Evolutionary conservation across 2,329 filamentous ascomycete species (phyloP), one percentile per base, ranked within the genome.

Genomic region (Epicoccum nigrum): DNA sequence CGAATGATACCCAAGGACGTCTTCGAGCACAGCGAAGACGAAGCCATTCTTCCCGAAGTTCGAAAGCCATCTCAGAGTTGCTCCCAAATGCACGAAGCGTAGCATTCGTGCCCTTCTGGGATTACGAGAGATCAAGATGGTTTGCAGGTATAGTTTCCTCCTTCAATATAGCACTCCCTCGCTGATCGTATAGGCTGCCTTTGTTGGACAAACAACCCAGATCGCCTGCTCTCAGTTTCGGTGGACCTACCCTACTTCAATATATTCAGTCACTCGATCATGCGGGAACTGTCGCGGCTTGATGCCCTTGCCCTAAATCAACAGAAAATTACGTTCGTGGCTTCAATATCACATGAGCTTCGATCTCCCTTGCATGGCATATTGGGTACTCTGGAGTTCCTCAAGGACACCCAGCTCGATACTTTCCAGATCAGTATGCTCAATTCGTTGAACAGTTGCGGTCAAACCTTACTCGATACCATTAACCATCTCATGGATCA

Each of bases 251-350:
- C 59, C 1, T 74, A 69, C n/a, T 68, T 73, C 45, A 70, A 66
- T 28, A 58, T 72, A 0, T 74, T 74, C 44, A 67, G 70, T 19
- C 79, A 80, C 45, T 78, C 79, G 0, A 80, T 83, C 13, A 84
- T 84, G 75, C 77, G 81, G 0, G 83, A 86, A 45, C 71, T 86
- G 1, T 76, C 79, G 0, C 74, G 80, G 2, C 54, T 83, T 38
- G 80, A 84, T 51, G 81, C 80, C 0, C 68, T 79, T 28, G 77
- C 78, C 23, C 60, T 67, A 13, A 64, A 65, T 11, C 62, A 70
- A 75, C 78, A 8, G 16, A 83, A 83, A 51, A 75, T 76, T 0
- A 79, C 81, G 11, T 80, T 83, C 34, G 75, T 83, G 13, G 76
- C 77, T 0, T 78, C 76, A 0, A 79, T 83, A 20, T 79, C 75